A percentile compares a stretch with the other conserved stretches of the same genome.
phyloP scores from a whole-genome alignment of 2,329 filamentous ascomycete species.

The Epichloe sp. region DNA sequence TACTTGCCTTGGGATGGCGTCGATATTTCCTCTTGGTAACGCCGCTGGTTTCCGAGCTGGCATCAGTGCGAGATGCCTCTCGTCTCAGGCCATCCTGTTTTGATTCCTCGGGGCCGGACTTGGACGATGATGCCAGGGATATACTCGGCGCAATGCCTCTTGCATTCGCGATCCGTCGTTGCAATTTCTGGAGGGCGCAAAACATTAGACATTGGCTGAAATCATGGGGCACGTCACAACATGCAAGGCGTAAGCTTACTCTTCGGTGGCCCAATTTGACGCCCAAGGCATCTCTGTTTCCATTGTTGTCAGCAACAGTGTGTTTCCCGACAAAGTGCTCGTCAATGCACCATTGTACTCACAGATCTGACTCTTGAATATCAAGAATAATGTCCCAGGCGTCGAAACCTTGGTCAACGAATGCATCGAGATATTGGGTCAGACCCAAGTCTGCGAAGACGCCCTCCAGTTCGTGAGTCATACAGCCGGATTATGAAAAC shows the following conservation, averaged over 20 bases:
- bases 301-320: slow-evolving; percentile 11
- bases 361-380: slow-evolving; percentile 76
- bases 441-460: slow-evolving; percentile 66
- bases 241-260: slow-evolving; percentile 36
- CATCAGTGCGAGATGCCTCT: slow-evolving; percentile 35
- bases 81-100: slow-evolving; percentile 40
- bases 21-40: slow-evolving; percentile 61
- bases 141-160: slow-evolving; percentile 46
- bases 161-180: slow-evolving; percentile 65
- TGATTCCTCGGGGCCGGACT: slow-evolving; percentile 37
- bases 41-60: slow-evolving; percentile 27
- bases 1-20: slow-evolving; percentile 56
- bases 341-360: slow-evolving; percentile 19
- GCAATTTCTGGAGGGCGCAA: slow-evolving; percentile 52
- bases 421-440: slow-evolving; percentile 59
- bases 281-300: slow-evolving; percentile 50
- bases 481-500: slow-evolving; percentile 14
- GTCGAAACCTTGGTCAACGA: slow-evolving; percentile 71
- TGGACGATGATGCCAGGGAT: slow-evolving; percentile 36
- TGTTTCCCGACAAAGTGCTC: neutral
- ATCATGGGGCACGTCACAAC: slow-evolving; percentile 3
- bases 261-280: slow-evolving; percentile 73
- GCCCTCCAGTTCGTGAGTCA: slow-evolving; percentile 46
- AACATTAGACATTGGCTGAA: slow-evolving; percentile 4
- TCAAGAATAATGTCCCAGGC: slow-evolving; percentile 74